Conservation (phyloP, 1,284 basidiomycete species). For the Ceratobasidium sp. region DNA sequence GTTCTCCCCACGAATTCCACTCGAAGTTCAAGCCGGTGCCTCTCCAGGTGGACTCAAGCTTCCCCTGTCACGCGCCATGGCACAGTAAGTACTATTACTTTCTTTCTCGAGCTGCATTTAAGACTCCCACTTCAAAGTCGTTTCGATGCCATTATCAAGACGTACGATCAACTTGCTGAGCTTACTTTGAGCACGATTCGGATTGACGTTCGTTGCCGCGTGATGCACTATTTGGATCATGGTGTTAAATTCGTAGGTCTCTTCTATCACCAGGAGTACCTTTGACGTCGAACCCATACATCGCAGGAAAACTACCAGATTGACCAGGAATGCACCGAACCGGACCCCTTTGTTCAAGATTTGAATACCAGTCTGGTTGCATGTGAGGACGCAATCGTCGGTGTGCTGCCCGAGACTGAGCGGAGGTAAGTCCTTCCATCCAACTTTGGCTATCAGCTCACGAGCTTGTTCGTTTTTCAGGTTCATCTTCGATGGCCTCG, state of each 20-base stretch:
- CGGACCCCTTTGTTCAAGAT: slow-evolving; percentile 90
- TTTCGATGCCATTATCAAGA: slow-evolving; percentile 89
- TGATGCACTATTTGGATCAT: slow-evolving; percentile 84
- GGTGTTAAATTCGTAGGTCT: slow-evolving; percentile 77
- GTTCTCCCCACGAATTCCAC: slow-evolving; percentile 64
- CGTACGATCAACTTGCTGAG: slow-evolving; percentile 89
- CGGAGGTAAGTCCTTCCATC: slow-evolving; percentile 66
- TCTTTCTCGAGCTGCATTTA: background rate
- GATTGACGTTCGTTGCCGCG: slow-evolving; percentile 88
- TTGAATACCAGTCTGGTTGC: slow-evolving; percentile 85
- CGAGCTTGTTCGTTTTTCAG: slow-evolving; percentile 57
- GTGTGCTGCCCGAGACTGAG: slow-evolving; percentile 72
- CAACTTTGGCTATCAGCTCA: slow-evolving; percentile 12
- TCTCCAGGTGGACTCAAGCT: slow-evolving; percentile 69
- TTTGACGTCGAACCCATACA: slow-evolving; percentile 37
- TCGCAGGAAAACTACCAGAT: slow-evolving; percentile 83
- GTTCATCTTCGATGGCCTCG: slow-evolving; percentile 89
- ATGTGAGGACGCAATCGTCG: slow-evolving; percentile 78
- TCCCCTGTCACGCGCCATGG: slow-evolving; percentile 88
- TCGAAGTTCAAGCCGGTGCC: slow-evolving; percentile 54
- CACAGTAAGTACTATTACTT: slow-evolving; percentile 68
- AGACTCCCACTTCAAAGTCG: slow-evolving; percentile 66
- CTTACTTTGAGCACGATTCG: slow-evolving; percentile 90
- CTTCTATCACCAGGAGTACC: slow-evolving; percentile 41
- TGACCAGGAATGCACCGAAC: slow-evolving; percentile 86